These are phyloP conservation scores for Inga oerstediana DNA, from an alignment of 306 rosid species.

Conservation along the genomic window DNA sequence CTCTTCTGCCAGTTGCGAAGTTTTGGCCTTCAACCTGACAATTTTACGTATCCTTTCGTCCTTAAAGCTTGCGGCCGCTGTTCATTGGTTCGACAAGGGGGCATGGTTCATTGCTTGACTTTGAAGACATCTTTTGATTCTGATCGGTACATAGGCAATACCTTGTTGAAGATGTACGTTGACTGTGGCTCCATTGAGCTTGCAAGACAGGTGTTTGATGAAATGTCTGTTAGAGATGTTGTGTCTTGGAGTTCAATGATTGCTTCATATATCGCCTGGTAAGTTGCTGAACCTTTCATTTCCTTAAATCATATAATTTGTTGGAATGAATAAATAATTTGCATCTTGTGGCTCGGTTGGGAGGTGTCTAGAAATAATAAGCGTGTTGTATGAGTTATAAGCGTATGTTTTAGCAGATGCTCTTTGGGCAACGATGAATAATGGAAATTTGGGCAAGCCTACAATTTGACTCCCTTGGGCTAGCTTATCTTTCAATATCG, in stretches of 20 bases:
- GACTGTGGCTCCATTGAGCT: conserved; percentile 31
- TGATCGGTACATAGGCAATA: conserved; percentile 42
- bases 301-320: neutral
- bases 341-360: neutral
- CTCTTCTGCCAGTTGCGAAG: conserved; percentile 44
- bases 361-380: neutral
- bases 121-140: conserved; percentile 43
- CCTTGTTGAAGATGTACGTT: conserved; percentile 50
- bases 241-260: conserved; percentile 71
- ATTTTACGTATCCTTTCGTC: conserved; percentile 59
- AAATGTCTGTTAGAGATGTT: conserved; percentile 56
- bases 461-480: too few species aligned
- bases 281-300: neutral
- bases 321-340: neutral
- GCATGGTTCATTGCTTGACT: conserved; percentile 45
- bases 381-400: neutral
- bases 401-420: neutral
- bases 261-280: conserved; percentile 50
- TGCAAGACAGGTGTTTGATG: conserved; percentile 56
- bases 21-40: conserved; percentile 40
- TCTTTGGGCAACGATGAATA: neutral
- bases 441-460: neutral
- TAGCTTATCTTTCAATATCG: too few species aligned
- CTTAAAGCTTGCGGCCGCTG: conserved; percentile 54
- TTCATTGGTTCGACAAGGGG: conserved; percentile 36